phyloP scores from a whole-genome alignment of 768 basidiomycete genomes.

The Kwoniella shandongensis region DNA sequence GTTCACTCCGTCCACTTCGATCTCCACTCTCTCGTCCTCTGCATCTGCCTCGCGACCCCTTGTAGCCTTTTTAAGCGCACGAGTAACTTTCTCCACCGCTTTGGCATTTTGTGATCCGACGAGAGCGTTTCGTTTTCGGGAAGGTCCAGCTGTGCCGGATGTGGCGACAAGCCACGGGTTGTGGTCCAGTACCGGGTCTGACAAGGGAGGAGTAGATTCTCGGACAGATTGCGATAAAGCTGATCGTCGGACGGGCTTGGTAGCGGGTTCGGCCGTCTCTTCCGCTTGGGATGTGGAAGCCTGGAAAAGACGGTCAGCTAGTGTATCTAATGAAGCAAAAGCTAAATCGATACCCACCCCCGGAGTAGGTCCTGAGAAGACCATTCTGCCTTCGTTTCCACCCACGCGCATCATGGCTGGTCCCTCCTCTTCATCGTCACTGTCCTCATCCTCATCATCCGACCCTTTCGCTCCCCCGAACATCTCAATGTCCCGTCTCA shows the following conservation, averaged over 20 bases:
- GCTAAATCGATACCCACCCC: slow-evolving; percentile 12
- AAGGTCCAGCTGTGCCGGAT: slow-evolving; percentile 56
- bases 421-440: slow-evolving; percentile 28
- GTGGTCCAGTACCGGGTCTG: slow-evolving; percentile 21
- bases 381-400: slow-evolving; percentile 54
- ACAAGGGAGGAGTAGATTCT: slow-evolving; percentile 32
- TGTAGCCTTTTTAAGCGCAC: slow-evolving; percentile 69
- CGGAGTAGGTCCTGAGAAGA: slow-evolving; percentile 45
- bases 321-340: neutral
- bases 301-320: neutral
- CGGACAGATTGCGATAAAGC: slow-evolving; percentile 12
- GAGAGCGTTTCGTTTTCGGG: slow-evolving; percentile 73
- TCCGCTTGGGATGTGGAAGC: slow-evolving; percentile 1
- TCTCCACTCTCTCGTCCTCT: slow-evolving; percentile 78
- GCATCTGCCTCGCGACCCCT: slow-evolving; percentile 72
- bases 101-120: slow-evolving; percentile 59
- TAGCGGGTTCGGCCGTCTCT: slow-evolving; percentile 6
- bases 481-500: slow-evolving; percentile 67
- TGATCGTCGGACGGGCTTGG: slow-evolving; percentile 17
- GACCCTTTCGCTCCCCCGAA: slow-evolving; percentile 50
- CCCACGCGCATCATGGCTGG: slow-evolving; percentile 49
- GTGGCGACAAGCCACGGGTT: slow-evolving; percentile 82
- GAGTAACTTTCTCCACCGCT: slow-evolving; percentile 65
- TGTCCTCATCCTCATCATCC: slow-evolving; percentile 52
- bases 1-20: slow-evolving; percentile 58